Base-by-base conservation (phyloP, 2,329 filamentous ascomycete species). In the Esteya vermicola region DNA sequence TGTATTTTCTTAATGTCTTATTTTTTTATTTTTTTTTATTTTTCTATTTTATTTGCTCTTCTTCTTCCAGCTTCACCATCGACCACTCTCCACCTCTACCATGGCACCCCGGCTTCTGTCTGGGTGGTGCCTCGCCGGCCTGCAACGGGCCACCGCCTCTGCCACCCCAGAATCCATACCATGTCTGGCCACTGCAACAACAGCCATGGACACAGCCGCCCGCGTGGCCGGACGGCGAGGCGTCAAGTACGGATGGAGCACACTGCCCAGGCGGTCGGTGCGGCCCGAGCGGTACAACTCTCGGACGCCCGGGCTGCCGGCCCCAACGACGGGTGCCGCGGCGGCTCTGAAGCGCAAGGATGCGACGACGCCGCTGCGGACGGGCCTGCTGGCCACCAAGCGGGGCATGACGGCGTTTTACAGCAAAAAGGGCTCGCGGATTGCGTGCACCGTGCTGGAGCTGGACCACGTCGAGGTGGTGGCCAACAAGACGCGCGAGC, bases 401-500 rank as follows among this genome's bases (percentile, higher is more conserved):
- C 89, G 88, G 64, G 91, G 91, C 59, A 96, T 98, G 84, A 93
- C 86, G 33, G 88, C 82, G 44, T 63, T 95, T 48, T 96, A 82
- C 69, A 79, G 86, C 54, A 74, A 78, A 51, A 82, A 83, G 21
- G 82, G 84, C 50, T 72, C 72, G 47, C 78, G 89, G 48, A 81
- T 79, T 43, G 72, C 88, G 18, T 94, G 86, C 67, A 98, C 91
- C 13, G 81, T 98, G 39, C 72, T 98, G 42, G 88, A 96, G 64
- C 70, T 98, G 52, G 91, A 98, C 60, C 72, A 85, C 52, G 86
- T 93, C 45, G 82, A 96, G 62, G 86, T 95, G 9, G 67, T 95
- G 30, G 78, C 81, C 43, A 80, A 84, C 63, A 95, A 94, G 70
- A 91, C 85, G 47, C 66, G 77, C 26, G 67, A 78, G 47, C 67